phyloP scores from a whole-genome alignment of 176 grass and related monocot species.

The Pontederia paniculata region DNA sequence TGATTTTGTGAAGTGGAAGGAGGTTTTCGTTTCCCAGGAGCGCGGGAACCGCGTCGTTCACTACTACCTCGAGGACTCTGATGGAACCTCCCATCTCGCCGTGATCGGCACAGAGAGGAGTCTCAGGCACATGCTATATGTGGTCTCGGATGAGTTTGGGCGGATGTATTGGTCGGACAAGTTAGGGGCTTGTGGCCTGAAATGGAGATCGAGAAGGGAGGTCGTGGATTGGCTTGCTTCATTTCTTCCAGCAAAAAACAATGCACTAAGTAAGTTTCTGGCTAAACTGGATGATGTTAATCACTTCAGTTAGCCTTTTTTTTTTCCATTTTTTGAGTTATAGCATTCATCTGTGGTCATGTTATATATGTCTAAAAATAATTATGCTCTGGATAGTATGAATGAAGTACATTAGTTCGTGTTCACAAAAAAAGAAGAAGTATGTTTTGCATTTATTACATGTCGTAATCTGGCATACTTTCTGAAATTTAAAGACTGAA shows the following conservation, averaged over 20 bases:
- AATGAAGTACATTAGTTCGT: too few species aligned
- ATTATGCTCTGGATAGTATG: too few species aligned
- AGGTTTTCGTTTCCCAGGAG: slow-evolving; percentile 94
- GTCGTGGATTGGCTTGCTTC: slow-evolving; percentile 94
- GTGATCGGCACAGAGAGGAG: slow-evolving; percentile 86
- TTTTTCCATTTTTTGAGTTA: too few species aligned
- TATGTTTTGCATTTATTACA: too few species aligned
- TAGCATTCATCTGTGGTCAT: too few species aligned
- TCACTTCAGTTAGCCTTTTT: too few species aligned
- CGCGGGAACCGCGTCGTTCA: slow-evolving; percentile 82
- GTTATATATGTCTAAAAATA: too few species aligned
- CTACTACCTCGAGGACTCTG: slow-evolving; percentile 76
- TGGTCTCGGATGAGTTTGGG: slow-evolving; percentile 70
- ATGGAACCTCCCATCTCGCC: slow-evolving; percentile 61
- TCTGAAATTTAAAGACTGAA: too few species aligned
- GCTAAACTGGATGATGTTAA: not conserved
- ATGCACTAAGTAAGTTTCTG: slow-evolving; percentile 25
- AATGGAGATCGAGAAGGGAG: slow-evolving; percentile 89
- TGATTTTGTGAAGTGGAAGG: slow-evolving; percentile 88
- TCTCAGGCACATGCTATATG: slow-evolving; percentile 93
- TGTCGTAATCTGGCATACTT: too few species aligned
- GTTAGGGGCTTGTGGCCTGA: slow-evolving; percentile 34
- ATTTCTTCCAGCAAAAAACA: slow-evolving; percentile 40
- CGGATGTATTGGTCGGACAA: slow-evolving; percentile 18
- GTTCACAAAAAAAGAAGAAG: too few species aligned